These are phyloP conservation scores for Neopestalotiopsis rosae DNA, from an alignment of 2,329 filamentous ascomycete species.

Conservation along the genomic window DNA sequence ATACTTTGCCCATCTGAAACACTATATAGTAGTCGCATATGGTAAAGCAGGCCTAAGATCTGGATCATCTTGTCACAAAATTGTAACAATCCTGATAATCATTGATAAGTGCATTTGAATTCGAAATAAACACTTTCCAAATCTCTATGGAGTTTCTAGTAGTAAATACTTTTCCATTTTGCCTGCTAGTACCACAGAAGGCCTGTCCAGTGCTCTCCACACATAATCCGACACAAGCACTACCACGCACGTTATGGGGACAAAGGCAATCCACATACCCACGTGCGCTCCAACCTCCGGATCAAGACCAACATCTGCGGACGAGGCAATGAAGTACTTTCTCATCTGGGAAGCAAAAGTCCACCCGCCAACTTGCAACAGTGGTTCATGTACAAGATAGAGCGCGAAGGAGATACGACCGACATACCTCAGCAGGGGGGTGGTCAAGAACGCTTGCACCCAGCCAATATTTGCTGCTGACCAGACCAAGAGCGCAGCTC, in stretches of 20 bases:
- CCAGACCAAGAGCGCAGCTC: background rate
- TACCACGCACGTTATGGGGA: background rate
- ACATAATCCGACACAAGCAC: background rate
- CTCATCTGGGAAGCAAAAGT: background rate
- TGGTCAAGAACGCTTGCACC: background rate
- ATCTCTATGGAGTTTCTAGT: background rate
- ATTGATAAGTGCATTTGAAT: background rate
- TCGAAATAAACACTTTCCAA: rapidly evolving
- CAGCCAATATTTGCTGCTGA: background rate
- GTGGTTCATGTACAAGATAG: background rate
- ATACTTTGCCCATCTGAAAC: too few relatives aligned
- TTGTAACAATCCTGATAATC: too few relatives aligned
- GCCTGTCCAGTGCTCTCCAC: background rate
- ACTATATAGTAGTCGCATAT: too few relatives aligned
- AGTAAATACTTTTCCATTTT: background rate
- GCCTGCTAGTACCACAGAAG: background rate
- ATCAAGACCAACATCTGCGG: background rate
- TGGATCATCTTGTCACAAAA: too few relatives aligned
- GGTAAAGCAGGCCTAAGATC: too few relatives aligned
- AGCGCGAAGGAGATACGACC: background rate
- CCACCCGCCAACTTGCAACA: background rate
- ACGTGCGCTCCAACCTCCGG: background rate
- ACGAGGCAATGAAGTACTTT: background rate
- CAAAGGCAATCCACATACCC: background rate
- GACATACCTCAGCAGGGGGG: background rate